Evolutionary conservation across 768 basidiomycete species (phyloP).

Genomic region (Serendipita sp.): DNA sequence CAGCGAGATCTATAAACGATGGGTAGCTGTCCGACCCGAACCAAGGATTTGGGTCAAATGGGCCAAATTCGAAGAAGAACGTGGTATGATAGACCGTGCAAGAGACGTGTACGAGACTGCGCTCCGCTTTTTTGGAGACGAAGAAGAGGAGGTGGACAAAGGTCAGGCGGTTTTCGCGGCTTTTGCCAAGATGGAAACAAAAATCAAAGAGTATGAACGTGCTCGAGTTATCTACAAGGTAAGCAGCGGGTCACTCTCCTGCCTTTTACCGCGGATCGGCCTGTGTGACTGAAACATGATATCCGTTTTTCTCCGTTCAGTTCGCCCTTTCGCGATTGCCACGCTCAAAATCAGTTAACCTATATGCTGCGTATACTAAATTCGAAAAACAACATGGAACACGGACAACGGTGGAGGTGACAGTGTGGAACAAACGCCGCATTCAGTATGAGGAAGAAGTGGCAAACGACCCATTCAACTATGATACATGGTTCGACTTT

Average conservation of each 20-base stretch:
- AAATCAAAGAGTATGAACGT: slow-evolving; percentile 90
- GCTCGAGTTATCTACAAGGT: slow-evolving; percentile 96
- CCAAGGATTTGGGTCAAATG: slow-evolving; percentile 50
- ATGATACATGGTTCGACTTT: slow-evolving; percentile 98
- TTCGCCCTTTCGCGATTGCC: slow-evolving; percentile 91
- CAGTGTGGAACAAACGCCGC: slow-evolving; percentile 91
- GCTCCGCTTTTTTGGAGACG: slow-evolving; percentile 77
- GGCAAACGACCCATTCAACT: slow-evolving; percentile 78
- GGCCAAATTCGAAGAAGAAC: slow-evolving; percentile 49
- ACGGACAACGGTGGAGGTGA: slow-evolving; percentile 71
- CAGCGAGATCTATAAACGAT: slow-evolving; percentile 81
- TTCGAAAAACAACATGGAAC: slow-evolving; percentile 98
- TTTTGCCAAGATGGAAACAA: slow-evolving; percentile 94
- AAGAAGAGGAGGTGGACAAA: slow-evolving; percentile 75
- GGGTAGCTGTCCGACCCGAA: slow-evolving; percentile 45
- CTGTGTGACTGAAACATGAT: not conserved
- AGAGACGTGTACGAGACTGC: slow-evolving; percentile 83
- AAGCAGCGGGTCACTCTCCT: slow-evolving; percentile 10
- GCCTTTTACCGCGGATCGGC: not conserved
- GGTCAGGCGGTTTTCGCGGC: slow-evolving; percentile 82
- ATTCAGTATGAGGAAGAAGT: slow-evolving; percentile 98
- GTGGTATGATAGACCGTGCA: slow-evolving; percentile 47
- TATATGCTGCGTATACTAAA: slow-evolving; percentile 89
- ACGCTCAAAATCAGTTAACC: slow-evolving; percentile 68
- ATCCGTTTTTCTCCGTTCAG: slow-evolving; percentile 23